phyloP scores from a whole-genome alignment of 495 filamentous ascomycete genomes.

The Talaromyces adpressus region DNA sequence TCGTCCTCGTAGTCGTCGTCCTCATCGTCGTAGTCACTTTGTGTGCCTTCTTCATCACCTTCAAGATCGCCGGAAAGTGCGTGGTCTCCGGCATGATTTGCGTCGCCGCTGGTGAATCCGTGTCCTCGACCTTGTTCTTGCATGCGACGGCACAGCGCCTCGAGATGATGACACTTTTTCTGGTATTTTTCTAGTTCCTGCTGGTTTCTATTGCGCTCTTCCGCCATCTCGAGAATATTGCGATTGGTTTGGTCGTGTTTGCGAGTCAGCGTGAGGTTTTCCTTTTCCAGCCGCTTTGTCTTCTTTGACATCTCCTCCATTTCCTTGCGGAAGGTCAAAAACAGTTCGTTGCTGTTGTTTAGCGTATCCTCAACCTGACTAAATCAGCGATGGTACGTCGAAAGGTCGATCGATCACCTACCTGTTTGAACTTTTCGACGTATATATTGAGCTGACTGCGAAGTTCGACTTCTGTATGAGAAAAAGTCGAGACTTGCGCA shows the following conservation, averaged over 20 bases:
- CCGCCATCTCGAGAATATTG: conserved; percentile 97
- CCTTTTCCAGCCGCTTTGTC: conserved; percentile 94
- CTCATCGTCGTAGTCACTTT: conserved; percentile 63
- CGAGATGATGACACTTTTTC: conserved; percentile 87
- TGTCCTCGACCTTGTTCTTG: conserved; percentile 79
- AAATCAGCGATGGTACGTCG: conserved; percentile 10
- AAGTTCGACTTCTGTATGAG: conserved; percentile 90
- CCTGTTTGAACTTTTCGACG: conserved; percentile 99
- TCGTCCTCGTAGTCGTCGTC: conserved; percentile 69
- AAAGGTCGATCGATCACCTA: conserved; percentile 34
- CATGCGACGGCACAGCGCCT: conserved; percentile 89
- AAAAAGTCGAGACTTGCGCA: conserved; percentile 88
- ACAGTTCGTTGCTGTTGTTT: conserved; percentile 97
- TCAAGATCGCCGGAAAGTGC: conserved; percentile 50
- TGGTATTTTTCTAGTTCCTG: conserved; percentile 73
- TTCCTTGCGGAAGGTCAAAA: conserved; percentile 95
- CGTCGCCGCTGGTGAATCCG: background rate
- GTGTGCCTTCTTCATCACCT: conserved; percentile 64
- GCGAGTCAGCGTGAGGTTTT: conserved; percentile 82
- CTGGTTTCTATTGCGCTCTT: conserved; percentile 78
- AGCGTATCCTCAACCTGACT: conserved; percentile 92
- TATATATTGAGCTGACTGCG: conserved; percentile 96
- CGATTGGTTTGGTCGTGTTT: conserved; percentile 91
- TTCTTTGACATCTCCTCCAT: conserved; percentile 99
- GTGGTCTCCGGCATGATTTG: conserved; percentile 22